These are phyloP conservation scores for Apocynum venetum DNA, from an alignment of 257 asterid genomes.

Conservation along the genomic window DNA sequence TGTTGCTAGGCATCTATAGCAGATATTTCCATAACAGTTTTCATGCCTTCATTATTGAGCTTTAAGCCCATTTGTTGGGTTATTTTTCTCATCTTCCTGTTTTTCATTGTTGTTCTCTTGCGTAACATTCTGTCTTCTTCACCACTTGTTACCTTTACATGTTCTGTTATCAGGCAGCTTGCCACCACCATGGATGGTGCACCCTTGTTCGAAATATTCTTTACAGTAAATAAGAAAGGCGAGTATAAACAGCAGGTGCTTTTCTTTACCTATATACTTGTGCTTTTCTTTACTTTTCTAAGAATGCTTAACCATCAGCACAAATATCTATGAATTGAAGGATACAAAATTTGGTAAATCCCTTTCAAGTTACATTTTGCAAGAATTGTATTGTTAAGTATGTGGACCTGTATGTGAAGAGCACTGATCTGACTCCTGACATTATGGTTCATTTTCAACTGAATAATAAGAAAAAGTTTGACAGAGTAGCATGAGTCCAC, in stretches of 20 bases:
- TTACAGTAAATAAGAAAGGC: constrained; percentile 51
- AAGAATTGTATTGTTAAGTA: neutral
- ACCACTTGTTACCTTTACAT: constrained; percentile 19
- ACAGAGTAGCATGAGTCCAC: neutral
- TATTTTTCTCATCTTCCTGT: too few relatives aligned
- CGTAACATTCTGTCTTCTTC: neutral
- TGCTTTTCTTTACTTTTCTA: constrained; percentile 4
- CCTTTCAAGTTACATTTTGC: neutral
- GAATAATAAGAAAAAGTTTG: constrained; percentile 2
- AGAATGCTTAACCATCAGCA: constrained; percentile 1
- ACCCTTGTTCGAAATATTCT: constrained; percentile 82
- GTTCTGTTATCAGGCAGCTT: constrained; percentile 69
- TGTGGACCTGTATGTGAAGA: neutral
- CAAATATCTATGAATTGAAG: neutral
- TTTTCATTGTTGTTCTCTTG: neutral
- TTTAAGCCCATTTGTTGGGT: neutral
- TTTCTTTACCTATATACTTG: constrained; percentile 16
- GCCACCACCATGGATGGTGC: constrained; percentile 71
- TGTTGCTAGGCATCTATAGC: neutral
- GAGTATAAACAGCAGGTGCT: constrained; percentile 75
- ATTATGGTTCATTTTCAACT: neutral
- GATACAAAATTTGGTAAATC: neutral
- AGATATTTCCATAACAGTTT: neutral
- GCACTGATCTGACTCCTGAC: neutral
- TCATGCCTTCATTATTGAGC: neutral